phyloP scores from a whole-genome alignment of 257 asterid species.

The Paulownia fortunei region DNA sequence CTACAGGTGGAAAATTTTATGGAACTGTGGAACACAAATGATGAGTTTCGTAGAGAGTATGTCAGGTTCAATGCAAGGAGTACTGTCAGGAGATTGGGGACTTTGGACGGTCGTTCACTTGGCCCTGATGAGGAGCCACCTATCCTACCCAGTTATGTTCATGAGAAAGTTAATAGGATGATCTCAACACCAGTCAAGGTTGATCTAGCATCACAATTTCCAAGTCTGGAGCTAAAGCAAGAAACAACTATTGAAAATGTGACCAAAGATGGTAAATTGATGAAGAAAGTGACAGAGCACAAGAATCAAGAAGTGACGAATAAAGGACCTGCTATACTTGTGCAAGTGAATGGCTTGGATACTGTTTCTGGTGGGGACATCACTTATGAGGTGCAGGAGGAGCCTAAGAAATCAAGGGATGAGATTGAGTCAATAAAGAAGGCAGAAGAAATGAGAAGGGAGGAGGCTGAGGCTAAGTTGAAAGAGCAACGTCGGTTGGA shows the following conservation, averaged over 20 bases:
- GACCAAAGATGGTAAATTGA: slow-evolving; percentile 20
- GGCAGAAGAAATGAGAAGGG: slow-evolving; percentile 63
- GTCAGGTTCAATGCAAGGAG: slow-evolving; percentile 65
- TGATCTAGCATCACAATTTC: slow-evolving; percentile 38
- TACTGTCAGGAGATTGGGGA: slow-evolving; percentile 79
- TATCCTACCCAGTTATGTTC: slow-evolving; percentile 51
- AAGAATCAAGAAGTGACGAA: slow-evolving; percentile 38
- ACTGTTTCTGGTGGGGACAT: slow-evolving; percentile 35
- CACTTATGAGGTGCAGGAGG: slow-evolving; percentile 42
- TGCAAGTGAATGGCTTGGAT: slow-evolving; percentile 40
- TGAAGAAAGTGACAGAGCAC: slow-evolving; percentile 38
- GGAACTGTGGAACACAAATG: slow-evolving; percentile 76
- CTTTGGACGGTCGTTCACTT: slow-evolving; percentile 88
- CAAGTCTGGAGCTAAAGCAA: slow-evolving; percentile 43
- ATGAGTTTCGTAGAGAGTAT: slow-evolving; percentile 76
- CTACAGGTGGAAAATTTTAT: slow-evolving; percentile 69
- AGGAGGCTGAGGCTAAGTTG: slow-evolving; percentile 61
- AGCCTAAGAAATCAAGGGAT: slow-evolving; percentile 50
- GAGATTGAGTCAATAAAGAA: slow-evolving; percentile 64
- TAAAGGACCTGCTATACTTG: slow-evolving; percentile 31
- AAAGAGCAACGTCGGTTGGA: slow-evolving; percentile 82
- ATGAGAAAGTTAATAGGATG: slow-evolving; percentile 47
- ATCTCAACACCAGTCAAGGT: slow-evolving; percentile 39
- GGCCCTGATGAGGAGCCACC: slow-evolving; percentile 84
- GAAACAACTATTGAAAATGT: slow-evolving; percentile 35